A percentile compares a stretch with the other conserved stretches of the same genome.
Evolutionary conservation across 2,329 filamentous ascomycete species (phyloP).

Genomic region (Grosmannia serpens): DNA sequence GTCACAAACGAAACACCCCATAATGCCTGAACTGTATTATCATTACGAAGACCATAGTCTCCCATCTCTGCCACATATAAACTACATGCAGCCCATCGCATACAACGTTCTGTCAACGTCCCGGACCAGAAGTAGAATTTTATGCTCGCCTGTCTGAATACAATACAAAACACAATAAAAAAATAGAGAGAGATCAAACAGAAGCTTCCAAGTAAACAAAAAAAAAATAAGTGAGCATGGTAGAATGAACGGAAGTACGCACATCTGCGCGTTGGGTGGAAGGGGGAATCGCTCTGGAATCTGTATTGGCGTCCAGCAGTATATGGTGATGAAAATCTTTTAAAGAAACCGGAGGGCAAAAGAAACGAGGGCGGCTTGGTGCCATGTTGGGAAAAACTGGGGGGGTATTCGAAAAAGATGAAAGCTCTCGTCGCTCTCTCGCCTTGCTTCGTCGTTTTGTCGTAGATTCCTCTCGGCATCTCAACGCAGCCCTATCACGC

Average conservation of each 20-base stretch:
- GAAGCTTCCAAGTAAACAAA: not conserved
- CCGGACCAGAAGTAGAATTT: not conserved
- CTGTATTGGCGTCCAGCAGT: not conserved
- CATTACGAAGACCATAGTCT: no score
- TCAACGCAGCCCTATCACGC: constrained; percentile 67
- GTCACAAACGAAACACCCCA: no score
- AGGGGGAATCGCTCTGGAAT: not conserved
- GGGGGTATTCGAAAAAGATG: not conserved
- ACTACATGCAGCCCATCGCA: no score
- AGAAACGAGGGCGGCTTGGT: not conserved
- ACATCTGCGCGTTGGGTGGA: not conserved
- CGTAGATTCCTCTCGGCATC: not conserved
- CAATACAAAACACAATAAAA: not conserved
- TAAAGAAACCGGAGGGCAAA: not conserved
- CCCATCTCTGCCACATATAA: no score
- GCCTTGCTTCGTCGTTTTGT: not conserved
- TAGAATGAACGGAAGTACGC: not conserved
- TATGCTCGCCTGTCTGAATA: not conserved
- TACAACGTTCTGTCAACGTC: no score
- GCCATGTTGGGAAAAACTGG: not conserved
- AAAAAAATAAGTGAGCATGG: not conserved
- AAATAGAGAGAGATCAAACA: not conserved
- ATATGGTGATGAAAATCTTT: not conserved
- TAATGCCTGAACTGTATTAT: no score
- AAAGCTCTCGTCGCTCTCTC: not conserved